Conservation (phyloP, 2,329 filamentous ascomycete species). For the Neofusicoccum parvum region DNA sequence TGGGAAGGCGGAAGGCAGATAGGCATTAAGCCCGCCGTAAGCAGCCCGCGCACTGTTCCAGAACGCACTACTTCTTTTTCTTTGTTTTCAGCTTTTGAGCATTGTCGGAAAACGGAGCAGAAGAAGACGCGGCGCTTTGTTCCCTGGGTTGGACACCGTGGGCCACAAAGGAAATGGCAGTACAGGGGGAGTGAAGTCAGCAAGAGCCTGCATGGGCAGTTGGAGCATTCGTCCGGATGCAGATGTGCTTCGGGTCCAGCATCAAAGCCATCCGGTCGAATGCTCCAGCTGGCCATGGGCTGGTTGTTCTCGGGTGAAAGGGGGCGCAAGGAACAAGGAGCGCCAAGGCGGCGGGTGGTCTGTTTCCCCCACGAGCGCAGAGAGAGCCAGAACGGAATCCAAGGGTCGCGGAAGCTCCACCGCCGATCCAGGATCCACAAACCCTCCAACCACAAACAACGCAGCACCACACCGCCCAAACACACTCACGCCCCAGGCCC, state of each 20-base stretch:
- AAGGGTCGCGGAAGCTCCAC: constrained; percentile 14
- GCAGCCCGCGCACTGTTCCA: background rate
- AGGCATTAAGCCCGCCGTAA: background rate
- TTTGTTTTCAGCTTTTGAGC: background rate
- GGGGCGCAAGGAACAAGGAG: background rate
- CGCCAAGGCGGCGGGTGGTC: background rate
- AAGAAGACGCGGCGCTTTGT: background rate
- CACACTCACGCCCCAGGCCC: background rate
- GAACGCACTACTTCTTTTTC: background rate
- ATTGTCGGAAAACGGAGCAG: background rate
- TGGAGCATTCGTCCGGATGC: too few relatives aligned
- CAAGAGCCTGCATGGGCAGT: too few relatives aligned
- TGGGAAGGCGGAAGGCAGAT: constrained; percentile 14
- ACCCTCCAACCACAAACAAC: constrained; percentile 12
- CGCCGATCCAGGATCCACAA: constrained; percentile 16
- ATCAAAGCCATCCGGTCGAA: too few relatives aligned
- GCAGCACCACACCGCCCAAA: constrained; percentile 10
- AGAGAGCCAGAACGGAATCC: background rate
- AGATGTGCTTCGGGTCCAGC: too few relatives aligned
- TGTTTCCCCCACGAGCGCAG: background rate
- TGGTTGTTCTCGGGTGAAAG: background rate
- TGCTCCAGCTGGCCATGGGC: too few relatives aligned
- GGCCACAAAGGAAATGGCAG: too few relatives aligned
- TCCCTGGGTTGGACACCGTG: too few relatives aligned
- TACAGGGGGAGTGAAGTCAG: too few relatives aligned